A percentile compares a stretch with the other conserved stretches of the same genome.
These are phyloP conservation scores for Moesziomyces globuligerus DNA, from an alignment of 1,284 basidiomycete genomes.

Conservation along the genomic window DNA sequence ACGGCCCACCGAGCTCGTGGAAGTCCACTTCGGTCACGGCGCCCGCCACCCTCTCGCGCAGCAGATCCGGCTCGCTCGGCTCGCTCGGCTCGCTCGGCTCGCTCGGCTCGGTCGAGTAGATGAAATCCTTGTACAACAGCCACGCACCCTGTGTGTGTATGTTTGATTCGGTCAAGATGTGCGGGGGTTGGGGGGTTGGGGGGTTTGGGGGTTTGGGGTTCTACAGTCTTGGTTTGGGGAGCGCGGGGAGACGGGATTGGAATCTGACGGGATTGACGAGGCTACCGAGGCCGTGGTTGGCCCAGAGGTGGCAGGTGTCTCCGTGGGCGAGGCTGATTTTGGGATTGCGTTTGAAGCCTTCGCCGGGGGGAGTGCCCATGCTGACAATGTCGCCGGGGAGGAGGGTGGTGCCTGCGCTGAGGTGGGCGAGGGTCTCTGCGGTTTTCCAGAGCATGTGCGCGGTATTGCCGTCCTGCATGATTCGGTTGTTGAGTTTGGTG, in stretches of 20 bases:
- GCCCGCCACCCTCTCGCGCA: conserved; percentile 73
- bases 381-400: conserved; percentile 82
- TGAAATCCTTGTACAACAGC: too few relatives aligned
- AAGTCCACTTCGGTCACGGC: conserved; percentile 11
- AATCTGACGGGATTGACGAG: conserved; percentile 33
- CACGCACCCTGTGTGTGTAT: too few relatives aligned
- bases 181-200: too few relatives aligned
- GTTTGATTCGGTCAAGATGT: too few relatives aligned
- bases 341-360: conserved; percentile 80
- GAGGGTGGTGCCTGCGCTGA: conserved; percentile 77
- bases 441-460: conserved; percentile 61
- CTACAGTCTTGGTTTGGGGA: neutral
- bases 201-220: too few relatives aligned
- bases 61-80: conserved; percentile 79
- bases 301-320: conserved; percentile 72
- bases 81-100: neutral
- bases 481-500: conserved; percentile 76
- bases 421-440: conserved; percentile 48
- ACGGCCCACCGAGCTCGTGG: conserved; percentile 41
- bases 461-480: conserved; percentile 80
- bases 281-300: conserved; percentile 23
- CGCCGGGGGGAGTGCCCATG: conserved; percentile 72
- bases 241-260: neutral
- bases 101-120: too few relatives aligned
- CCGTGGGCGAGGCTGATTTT: conserved; percentile 79